These are phyloP conservation scores for Biscogniauxia sp. DNA, from an alignment of 2,329 filamentous ascomycete genomes.

Conservation along the genomic window DNA sequence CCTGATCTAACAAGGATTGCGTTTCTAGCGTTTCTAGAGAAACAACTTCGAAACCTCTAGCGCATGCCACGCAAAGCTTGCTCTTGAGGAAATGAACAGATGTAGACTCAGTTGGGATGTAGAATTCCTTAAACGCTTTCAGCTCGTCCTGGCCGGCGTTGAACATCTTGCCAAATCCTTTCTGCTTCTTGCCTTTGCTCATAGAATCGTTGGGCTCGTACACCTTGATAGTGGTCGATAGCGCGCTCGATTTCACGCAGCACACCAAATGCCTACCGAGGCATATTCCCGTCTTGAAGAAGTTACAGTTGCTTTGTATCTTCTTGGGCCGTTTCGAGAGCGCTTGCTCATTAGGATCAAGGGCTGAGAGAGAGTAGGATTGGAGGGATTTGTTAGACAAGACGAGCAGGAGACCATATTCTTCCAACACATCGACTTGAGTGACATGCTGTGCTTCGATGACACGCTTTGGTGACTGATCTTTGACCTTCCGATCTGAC, in stretches of 20 bases:
- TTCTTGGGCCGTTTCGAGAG: conserved; percentile 86
- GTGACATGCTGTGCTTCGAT: conserved; percentile 86
- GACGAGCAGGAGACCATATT: conserved; percentile 88
- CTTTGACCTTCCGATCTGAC: conserved; percentile 85
- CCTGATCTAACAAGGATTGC: conserved; percentile 93
- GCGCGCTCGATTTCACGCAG: conserved; percentile 88
- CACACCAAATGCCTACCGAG: conserved; percentile 92
- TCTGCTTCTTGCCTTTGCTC: conserved; percentile 92
- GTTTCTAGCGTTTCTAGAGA: conserved; percentile 97
- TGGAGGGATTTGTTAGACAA: conserved; percentile 90
- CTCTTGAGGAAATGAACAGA: conserved; percentile 97
- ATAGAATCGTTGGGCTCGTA: conserved; percentile 96
- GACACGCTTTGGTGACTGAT: conserved; percentile 75
- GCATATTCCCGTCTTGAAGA: conserved; percentile 97
- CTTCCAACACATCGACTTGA: conserved; percentile 93
- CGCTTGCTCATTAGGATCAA: conserved; percentile 80
- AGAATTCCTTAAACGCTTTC: conserved; percentile 97
- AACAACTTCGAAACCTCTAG: conserved; percentile 94
- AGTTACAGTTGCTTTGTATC: conserved; percentile 95
- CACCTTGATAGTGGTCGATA: conserved; percentile 98
- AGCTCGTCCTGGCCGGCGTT: conserved; percentile 89
- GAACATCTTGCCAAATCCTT: conserved; percentile 94
- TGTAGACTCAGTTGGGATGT: conserved; percentile 96
- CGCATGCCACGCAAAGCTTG: conserved; percentile 94
- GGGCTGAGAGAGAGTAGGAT: conserved; percentile 82